Percentiles rank a stretch among this genome's conserved stretches.
Conservation (phyloP, 345 rosid genomes). For the Sonneratia alba region DNA sequence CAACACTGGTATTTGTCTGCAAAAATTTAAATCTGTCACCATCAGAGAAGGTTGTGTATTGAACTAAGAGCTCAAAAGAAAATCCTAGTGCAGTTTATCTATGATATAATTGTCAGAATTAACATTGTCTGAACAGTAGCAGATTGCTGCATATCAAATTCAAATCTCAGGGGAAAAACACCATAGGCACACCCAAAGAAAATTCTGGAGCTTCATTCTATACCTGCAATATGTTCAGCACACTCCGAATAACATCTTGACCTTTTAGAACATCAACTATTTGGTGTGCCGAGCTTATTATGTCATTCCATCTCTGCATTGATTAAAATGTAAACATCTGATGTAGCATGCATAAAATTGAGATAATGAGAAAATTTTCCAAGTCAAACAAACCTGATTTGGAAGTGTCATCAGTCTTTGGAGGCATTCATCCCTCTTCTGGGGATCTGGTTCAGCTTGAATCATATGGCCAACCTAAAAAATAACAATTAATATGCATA, state of each 20-base stretch:
- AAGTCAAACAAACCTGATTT: constrained; percentile 50
- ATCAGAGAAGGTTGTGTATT: neutral
- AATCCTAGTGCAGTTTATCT: neutral
- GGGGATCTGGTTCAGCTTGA: constrained; percentile 93
- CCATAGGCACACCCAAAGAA: neutral
- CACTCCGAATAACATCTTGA: constrained; percentile 76
- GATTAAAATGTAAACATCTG: constrained; percentile 8
- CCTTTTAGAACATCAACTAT: constrained; percentile 89
- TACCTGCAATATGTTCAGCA: constrained; percentile 94
- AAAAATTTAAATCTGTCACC: neutral
- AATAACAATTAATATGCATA: neutral
- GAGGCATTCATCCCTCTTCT: constrained; percentile 91
- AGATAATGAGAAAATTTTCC: neutral
- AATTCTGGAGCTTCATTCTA: neutral
- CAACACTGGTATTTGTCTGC: constrained; percentile 99
- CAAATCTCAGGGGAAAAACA: neutral
- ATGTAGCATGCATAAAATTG: neutral
- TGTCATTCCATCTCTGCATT: constrained; percentile 93
- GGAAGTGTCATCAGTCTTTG: constrained; percentile 93
- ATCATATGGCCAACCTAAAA: constrained; percentile 92
- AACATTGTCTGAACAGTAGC: neutral
- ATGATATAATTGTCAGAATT: neutral
- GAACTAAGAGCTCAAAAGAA: neutral
- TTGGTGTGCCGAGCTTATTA: constrained; percentile 86
- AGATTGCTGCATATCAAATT: neutral